Evolutionary conservation across 2,329 filamentous ascomycete genomes (phyloP), one percentile per base, ranked within the genome.

Genomic region (Hypoxylon sp.): DNA sequence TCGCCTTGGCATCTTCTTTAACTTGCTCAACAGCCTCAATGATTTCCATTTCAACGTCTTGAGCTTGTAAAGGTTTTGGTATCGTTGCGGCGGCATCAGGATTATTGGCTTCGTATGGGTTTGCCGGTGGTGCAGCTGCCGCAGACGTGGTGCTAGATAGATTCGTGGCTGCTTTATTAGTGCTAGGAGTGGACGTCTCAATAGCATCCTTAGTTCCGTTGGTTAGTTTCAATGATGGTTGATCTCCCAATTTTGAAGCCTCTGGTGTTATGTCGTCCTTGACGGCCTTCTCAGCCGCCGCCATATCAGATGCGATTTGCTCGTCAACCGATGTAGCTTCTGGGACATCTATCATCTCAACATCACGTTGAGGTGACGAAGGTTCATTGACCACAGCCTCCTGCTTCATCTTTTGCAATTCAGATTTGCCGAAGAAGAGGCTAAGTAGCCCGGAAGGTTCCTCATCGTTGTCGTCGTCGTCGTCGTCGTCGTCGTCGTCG

Each of bases 371-470:
- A 8, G 44, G 46, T 13, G 64, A 73, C 31, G 77, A 73, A 17
- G 73, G 60, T 15, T 73, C 63, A 0, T 75, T 74, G 0, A 58
- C 70, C 13, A 63, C 72, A 31, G 79, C 78, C 42, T 85, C 80
- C 3, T 81, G 76, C 57, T 86, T 82, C 52, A 90, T 80, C 67
- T 85, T 81, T 67, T 86, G 82, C 44, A 89, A 72, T 66, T 90
- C 88, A 0, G 85, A 84, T 73, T 88, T 88, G 44, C 83, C 86
- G 69, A 90, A 90, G 21, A 90, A 82, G 31, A 89, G 79, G 0
- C 87, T 87, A 1, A 90, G 76, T 0, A 90, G 78, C 1, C 86
- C 85, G 29, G 79, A 75, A 0, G 80, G 79, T 24, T 82, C 79
- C 44, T 81, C 80, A 24, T 79, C 79, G 24, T 79, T 83, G 5